Evolutionary conservation across 2,329 filamentous ascomycete species (phyloP).

Genomic region (Botrytis deweyae): DNA sequence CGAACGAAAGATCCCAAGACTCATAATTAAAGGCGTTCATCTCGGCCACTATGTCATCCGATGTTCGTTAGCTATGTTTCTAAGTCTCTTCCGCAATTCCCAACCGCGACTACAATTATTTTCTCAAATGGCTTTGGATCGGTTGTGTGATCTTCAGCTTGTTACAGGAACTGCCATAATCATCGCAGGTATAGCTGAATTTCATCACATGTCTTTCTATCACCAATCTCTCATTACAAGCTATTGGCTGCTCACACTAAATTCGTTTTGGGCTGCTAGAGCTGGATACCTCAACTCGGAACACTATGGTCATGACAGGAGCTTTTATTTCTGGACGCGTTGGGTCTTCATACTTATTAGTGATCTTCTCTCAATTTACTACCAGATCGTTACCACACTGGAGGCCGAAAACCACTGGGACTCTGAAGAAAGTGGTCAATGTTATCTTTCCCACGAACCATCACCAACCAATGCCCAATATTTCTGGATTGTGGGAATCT

Average conservation of each 20-base stretch:
- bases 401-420: constrained; percentile 23
- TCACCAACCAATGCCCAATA: constrained; percentile 18
- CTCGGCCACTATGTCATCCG: not conserved
- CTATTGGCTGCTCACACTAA: constrained; percentile 27
- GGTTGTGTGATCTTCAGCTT: constrained; percentile 25
- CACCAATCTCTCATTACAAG: constrained; percentile 24
- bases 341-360: constrained; percentile 15
- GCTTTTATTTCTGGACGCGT: constrained; percentile 23
- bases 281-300: constrained; percentile 19
- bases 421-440: constrained; percentile 20
- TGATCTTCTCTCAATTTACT: constrained; percentile 19
- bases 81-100: constrained; percentile 10
- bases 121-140: constrained; percentile 20
- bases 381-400: constrained; percentile 12
- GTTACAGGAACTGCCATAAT: constrained; percentile 25
- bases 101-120: constrained; percentile 14
- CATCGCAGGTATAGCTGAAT: constrained; percentile 23
- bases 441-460: constrained; percentile 23
- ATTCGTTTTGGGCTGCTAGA: constrained; percentile 25
- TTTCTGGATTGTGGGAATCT: constrained; percentile 24
- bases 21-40: not conserved
- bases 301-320: constrained; percentile 12
- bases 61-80: constrained; percentile 7
- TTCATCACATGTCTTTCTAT: constrained; percentile 23
- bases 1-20: not conserved